These are phyloP conservation scores for Pseudogymnoascus sp. DNA, from an alignment of 2,329 filamentous ascomycete species.

Conservation along the genomic window DNA sequence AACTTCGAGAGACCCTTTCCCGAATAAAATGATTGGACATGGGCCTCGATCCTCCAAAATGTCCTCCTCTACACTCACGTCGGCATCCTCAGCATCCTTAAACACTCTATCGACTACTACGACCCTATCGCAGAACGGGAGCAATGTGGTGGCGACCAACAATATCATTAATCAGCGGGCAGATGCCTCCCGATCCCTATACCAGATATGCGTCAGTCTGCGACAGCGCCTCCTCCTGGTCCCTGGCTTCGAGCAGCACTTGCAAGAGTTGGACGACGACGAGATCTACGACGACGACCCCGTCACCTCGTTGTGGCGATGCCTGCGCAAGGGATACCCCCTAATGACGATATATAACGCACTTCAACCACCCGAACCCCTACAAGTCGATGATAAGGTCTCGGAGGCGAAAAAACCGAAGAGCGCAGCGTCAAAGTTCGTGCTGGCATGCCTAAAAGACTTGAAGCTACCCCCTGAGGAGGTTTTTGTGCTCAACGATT, in stretches of 20 bases:
- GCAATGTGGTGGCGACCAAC: conserved; percentile 67
- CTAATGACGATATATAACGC: conserved; percentile 86
- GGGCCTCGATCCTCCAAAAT: conserved; percentile 53
- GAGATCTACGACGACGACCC: conserved; percentile 63
- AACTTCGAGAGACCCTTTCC: conserved; percentile 9
- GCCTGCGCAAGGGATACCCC: conserved; percentile 76
- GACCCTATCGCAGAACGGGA: conserved; percentile 40
- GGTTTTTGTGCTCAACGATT: conserved; percentile 85
- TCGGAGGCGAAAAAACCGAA: conserved; percentile 74
- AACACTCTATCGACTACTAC: conserved; percentile 29
- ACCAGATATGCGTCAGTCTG: conserved; percentile 87
- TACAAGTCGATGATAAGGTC: conserved; percentile 60
- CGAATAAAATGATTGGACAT: conserved; percentile 18
- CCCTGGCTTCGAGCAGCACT: conserved; percentile 70
- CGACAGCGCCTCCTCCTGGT: conserved; percentile 77
- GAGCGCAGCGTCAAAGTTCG: conserved; percentile 84
- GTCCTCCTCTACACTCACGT: conserved; percentile 40
- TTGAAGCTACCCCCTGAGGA: conserved; percentile 73
- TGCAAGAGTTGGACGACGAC: conserved; percentile 66
- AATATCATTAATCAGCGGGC: conserved; percentile 98
- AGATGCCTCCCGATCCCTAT: conserved; percentile 84
- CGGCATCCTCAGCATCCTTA: conserved; percentile 25
- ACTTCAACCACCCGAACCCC: conserved; percentile 61
- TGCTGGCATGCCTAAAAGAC: conserved; percentile 80
- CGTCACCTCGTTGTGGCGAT: conserved; percentile 85